Evolutionary conservation across 1,139 yeast genomes (phyloP), one percentile per base, ranked within the genome.

Genomic region (Suhomyces coccinellae): DNA sequence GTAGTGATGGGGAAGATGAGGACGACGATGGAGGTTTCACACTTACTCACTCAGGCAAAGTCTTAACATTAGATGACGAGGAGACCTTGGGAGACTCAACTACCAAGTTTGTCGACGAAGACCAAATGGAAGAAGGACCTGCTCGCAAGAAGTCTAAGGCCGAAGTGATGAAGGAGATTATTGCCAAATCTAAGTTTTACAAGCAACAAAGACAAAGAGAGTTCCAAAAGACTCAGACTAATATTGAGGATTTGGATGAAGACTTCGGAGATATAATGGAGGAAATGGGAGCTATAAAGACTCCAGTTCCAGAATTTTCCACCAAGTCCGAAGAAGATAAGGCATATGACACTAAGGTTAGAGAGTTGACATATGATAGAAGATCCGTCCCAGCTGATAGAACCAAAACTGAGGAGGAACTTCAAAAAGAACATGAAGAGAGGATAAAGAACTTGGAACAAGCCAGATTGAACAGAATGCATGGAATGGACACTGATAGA

Each of bases 321-420:
- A 61, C 62, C 8, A 73, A 73, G 50, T 67, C 75, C 1, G 57
- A 58, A 12, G 75, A 71, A 39, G 86, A 83, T 52, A 67, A 72
- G 12, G 81, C 73, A 28, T 95, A 93, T 63, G 97, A 91, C 58
- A 75, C 72, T 54, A 79, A 82, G 53, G 91, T 93, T 27, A 80
- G 87, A 49, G 93, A 87, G 57, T 77, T 93, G 58, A 83, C 84
- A 5, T 77, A 87, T 59, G 99, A 95, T 48, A 80, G 86, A 59
- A 79, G 98, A 56, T 91, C 98, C 0, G 90, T 80, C 9, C 99
- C 99, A n/a, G 82, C 95, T n/a, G 97, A 90, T 49, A 77, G 97
- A 64, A 90, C 97, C 1, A 89, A 91, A 66, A 91, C 98, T 0
- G 88, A 81, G 1, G 97, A 93, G 61, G 99, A 95, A 64, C 50